Base-by-base conservation (phyloP, 1,284 basidiomycete genomes). In the Fomitiporia mediterranea region DNA sequence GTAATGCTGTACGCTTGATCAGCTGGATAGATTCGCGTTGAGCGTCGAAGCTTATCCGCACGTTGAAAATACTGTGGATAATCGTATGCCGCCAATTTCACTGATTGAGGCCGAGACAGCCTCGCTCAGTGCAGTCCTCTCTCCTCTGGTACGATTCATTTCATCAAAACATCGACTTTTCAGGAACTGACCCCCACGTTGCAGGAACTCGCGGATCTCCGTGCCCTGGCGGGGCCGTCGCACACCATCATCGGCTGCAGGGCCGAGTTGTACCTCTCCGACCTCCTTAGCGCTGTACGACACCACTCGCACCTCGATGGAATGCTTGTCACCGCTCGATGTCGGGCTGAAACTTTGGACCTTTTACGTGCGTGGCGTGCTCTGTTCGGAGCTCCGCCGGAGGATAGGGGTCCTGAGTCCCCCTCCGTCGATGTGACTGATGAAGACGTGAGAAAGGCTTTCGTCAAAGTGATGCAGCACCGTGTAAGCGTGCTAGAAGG, bases 11-110 rank as follows among this genome's bases (percentile, higher is more conserved):
- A 39, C 35, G 15, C 48, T 21, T 30, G 25, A 54, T 44, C 65
- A 91, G 88, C 72, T 91, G 21, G 88, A 91, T 66, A 81, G 79
- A 60, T 91, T 91, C 66, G 74, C 86, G 2, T 83, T 91, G 77
- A 89, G 86, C 62, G 78, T 78, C 3, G 57, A 59, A 21, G 53
- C 38, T 32, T 43, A 53, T 49, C 56, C 38, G 25, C 17, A 28
- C n/a, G 27, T 34, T 19, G 56, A 54, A 40, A 35, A n/a, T 17
- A 21, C 46, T 30, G 23, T 51, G 30, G 55, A 51, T 30, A 54
- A 34, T 27, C 46, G 44, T 13, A 13, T 43, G 44, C 51, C 27
- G 25, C 37, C 35, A 25, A 27, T 37, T 35, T 43, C 27, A 15
- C 51, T 52, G 25, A 58, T 27, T 11, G 56, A 40, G 19, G 28